A percentile compares a stretch with the other conserved stretches of the same genome.
Evolutionary conservation across 176 grass and related monocot genomes (phyloP).

Genomic region (Ensete ventricosum): DNA sequence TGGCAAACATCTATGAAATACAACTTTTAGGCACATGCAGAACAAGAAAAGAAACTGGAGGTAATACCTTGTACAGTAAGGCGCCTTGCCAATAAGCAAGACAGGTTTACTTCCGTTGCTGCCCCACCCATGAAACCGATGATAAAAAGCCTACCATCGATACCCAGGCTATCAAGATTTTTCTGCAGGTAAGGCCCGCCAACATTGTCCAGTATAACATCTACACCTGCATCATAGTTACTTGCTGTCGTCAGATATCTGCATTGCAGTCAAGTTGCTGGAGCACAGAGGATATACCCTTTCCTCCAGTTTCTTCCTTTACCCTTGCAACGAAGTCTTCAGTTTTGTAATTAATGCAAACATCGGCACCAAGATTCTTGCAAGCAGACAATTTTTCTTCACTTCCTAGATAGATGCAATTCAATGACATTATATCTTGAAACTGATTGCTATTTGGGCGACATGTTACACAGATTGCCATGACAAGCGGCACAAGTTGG

Average conservation of each 20-base stretch:
- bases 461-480: background rate
- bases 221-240: constrained; percentile 41
- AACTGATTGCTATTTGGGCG: too few species aligned
- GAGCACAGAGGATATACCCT: constrained; percentile 29
- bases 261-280: constrained; percentile 4
- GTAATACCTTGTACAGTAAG: constrained; percentile 67
- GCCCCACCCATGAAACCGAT: constrained; percentile 65
- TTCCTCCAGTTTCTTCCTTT: constrained; percentile 72
- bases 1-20: background rate
- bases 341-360: constrained; percentile 87
- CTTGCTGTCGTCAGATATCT: background rate
- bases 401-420: constrained; percentile 27
- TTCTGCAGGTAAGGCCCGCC: constrained; percentile 55
- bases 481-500: background rate
- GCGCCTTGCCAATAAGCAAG: constrained; percentile 44
- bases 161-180: constrained; percentile 57
- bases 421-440: background rate
- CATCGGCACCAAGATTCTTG: constrained; percentile 63
- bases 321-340: constrained; percentile 70
- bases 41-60: background rate
- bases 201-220: constrained; percentile 81
- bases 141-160: constrained; percentile 81
- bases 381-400: constrained; percentile 74
- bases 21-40: background rate
- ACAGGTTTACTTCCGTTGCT: constrained; percentile 42